A percentile compares a stretch with the other conserved stretches of the same genome.
These are phyloP conservation scores for Phytophthora syringae DNA, from an alignment of 352 stramenopile genomes.

Conservation along the genomic window DNA sequence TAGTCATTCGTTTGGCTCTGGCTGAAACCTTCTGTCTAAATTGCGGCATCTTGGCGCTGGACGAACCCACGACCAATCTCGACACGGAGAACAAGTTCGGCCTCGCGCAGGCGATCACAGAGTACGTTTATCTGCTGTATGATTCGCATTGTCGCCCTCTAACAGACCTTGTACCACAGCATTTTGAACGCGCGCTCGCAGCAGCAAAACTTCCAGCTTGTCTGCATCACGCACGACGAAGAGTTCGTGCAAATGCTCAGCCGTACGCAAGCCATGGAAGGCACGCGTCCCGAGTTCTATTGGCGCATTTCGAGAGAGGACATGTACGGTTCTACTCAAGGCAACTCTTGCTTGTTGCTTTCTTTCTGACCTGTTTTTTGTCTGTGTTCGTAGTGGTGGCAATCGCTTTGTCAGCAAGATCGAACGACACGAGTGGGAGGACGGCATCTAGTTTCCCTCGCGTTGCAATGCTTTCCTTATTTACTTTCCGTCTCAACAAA, in stretches of 20 bases:
- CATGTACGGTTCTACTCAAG: conserved; percentile 54
- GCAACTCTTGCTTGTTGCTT: neutral
- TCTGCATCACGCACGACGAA: conserved; percentile 99
- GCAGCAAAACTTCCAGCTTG: conserved; percentile 99
- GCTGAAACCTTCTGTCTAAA: conserved; percentile 99
- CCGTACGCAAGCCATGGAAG: conserved; percentile 77
- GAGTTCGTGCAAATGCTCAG: conserved; percentile 92
- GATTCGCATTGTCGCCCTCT: neutral
- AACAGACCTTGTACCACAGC: conserved; percentile 34
- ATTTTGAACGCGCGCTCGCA: conserved; percentile 95
- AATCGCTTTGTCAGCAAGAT: conserved; percentile 90
- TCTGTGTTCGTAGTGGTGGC: conserved; percentile 51
- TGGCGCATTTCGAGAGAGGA: conserved; percentile 85
- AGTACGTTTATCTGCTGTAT: conserved; percentile 51
- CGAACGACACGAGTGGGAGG: conserved; percentile 70
- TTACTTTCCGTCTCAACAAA: conserved; percentile 4
- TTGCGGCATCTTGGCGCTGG: conserved; percentile 98
- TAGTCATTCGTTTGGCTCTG: conserved; percentile 98
- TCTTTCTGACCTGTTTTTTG: neutral
- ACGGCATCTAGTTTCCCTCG: conserved; percentile 35
- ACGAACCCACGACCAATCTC: conserved; percentile 99
- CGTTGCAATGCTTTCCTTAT: conserved; percentile 3
- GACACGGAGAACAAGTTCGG: conserved; percentile 98
- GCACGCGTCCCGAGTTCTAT: conserved; percentile 81
- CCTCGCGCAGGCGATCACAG: conserved; percentile 85